phyloP scores from a whole-genome alignment of 768 basidiomycete genomes.

The Jaapia argillacea region DNA sequence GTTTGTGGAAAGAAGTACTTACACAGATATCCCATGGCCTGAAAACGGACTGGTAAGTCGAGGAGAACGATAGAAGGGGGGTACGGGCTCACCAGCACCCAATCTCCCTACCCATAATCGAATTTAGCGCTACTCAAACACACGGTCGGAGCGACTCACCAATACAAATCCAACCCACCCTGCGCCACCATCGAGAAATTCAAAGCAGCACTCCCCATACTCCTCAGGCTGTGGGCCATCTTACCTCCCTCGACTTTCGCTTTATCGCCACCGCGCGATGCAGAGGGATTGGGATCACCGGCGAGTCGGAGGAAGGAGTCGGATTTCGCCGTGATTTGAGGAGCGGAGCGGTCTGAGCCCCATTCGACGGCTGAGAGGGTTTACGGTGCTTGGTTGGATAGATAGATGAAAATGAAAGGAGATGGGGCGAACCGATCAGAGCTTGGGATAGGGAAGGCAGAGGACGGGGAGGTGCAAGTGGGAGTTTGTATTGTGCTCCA shows the following conservation, averaged over 20 bases:
- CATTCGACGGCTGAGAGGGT: conserved; percentile 68
- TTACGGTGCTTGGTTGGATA: conserved; percentile 19
- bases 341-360: conserved; percentile 66
- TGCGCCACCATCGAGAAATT: conserved; percentile 83
- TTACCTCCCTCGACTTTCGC: conserved; percentile 53
- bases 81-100: conserved; percentile 48
- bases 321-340: conserved; percentile 46
- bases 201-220: conserved; percentile 75
- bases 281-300: conserved; percentile 41
- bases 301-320: conserved; percentile 67
- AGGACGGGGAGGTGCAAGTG: conserved; percentile 48
- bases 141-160: conserved; percentile 33
- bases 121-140: conserved; percentile 1
- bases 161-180: conserved; percentile 82
- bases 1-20: conserved; percentile 13
- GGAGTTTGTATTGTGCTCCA: conserved; percentile 40
- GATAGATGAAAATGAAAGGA: neutral
- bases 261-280: neutral
- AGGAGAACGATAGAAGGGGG: neutral
- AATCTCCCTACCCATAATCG: conserved; percentile 49
- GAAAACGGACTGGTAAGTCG: too few relatives aligned
- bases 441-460: conserved; percentile 62
- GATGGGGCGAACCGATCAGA: conserved; percentile 42
- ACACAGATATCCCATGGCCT: conserved; percentile 85
- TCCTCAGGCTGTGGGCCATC: conserved; percentile 81